These are phyloP conservation scores for Huiozyma sinensis DNA, from an alignment of 805 yeast genomes.

Conservation along the genomic window DNA sequence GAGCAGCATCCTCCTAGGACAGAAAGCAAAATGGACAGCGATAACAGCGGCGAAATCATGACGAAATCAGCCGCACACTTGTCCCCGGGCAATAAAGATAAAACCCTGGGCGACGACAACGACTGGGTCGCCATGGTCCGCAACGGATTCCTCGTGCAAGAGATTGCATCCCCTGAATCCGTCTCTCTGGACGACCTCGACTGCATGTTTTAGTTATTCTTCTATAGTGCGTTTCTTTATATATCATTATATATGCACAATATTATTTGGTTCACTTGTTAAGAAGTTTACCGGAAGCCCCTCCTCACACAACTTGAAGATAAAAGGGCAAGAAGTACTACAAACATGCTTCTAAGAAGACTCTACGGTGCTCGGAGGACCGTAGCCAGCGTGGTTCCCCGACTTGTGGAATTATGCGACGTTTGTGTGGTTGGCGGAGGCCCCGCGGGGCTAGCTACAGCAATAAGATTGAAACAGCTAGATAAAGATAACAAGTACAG, in stretches of 20 bases:
- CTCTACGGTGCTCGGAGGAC: not conserved
- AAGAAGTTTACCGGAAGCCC: no score
- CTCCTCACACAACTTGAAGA: not conserved
- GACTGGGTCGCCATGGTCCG: slow-evolving; percentile 62
- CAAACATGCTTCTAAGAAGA: not conserved
- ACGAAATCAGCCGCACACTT: slow-evolving; percentile 23
- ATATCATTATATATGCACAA: no score
- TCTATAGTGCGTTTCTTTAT: not conserved
- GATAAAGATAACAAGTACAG: slow-evolving; percentile 68
- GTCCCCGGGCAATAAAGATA: slow-evolving; percentile 27
- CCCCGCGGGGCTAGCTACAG: slow-evolving; percentile 93
- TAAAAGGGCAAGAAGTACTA: not conserved
- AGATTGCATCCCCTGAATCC: slow-evolving; percentile 71
- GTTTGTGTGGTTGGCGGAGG: slow-evolving; percentile 97
- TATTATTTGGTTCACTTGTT: no score
- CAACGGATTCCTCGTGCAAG: slow-evolving; percentile 68
- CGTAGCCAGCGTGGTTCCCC: slow-evolving; percentile 8
- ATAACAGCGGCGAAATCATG: not conserved
- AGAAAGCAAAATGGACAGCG: not conserved
- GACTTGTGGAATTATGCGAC: slow-evolving; percentile 82
- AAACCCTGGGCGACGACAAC: slow-evolving; percentile 23
- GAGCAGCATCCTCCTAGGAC: no score
- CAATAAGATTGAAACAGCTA: slow-evolving; percentile 77
- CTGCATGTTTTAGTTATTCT: slow-evolving; percentile 31
- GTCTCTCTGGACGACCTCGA: slow-evolving; percentile 61